Percentiles rank a stretch among this genome's conserved stretches.
Evolutionary conservation across 805 yeast species (phyloP).

Genomic region (Kodamaea neixiangensis): DNA sequence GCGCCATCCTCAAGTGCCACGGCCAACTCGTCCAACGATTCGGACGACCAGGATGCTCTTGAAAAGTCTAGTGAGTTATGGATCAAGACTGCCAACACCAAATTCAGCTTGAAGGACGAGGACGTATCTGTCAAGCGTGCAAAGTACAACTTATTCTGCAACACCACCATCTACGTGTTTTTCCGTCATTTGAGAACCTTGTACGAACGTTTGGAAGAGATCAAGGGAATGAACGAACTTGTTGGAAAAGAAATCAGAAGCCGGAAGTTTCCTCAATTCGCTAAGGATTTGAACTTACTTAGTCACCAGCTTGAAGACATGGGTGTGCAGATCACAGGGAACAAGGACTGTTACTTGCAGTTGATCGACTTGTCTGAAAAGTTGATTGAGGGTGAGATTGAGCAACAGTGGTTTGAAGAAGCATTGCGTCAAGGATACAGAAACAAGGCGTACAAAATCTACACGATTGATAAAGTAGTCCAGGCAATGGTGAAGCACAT

Average conservation of each 20-base stretch:
- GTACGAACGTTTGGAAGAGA: conserved; percentile 76
- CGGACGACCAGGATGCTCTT: conserved; percentile 30
- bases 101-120: conserved; percentile 29
- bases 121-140: conserved; percentile 42
- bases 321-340: conserved; percentile 70
- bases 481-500: conserved; percentile 75
- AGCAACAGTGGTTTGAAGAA: conserved; percentile 94
- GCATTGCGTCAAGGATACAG: conserved; percentile 92
- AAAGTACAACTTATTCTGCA: conserved; percentile 78
- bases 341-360: conserved; percentile 70
- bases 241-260: conserved; percentile 72
- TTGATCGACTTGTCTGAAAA: conserved; percentile 72
- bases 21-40: conserved; percentile 34
- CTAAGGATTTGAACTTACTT: conserved; percentile 79
- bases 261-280: conserved; percentile 70
- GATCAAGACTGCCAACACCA: conserved; percentile 38
- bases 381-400: conserved; percentile 85
- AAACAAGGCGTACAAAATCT: conserved; percentile 88
- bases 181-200: conserved; percentile 82
- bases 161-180: conserved; percentile 85
- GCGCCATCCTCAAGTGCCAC: conserved; percentile 28
- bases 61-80: conserved; percentile 45
- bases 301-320: conserved; percentile 79
- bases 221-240: conserved; percentile 67
- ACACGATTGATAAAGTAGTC: conserved; percentile 90